Evolutionary conservation across 768 basidiomycete species (phyloP).

Genomic region (Mycena filopes): DNA sequence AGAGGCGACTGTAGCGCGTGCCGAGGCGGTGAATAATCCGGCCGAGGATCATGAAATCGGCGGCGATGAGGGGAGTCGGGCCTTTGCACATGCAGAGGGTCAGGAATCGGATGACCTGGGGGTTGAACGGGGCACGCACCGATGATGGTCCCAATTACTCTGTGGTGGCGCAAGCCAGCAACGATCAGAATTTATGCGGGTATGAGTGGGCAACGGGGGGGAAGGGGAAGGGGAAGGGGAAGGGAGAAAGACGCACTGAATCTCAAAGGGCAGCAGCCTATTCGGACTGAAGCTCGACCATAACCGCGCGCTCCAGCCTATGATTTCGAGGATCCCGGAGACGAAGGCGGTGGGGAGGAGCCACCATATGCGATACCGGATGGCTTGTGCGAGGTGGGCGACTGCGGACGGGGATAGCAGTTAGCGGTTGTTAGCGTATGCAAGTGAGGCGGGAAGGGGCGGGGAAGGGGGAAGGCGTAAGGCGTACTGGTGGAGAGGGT

Average conservation of each 20-base stretch:
- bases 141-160: conserved; percentile 29
- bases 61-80: conserved; percentile 28
- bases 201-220: not conserved
- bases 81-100: not conserved
- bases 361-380: conserved; percentile 51
- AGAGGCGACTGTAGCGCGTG: conserved; percentile 59
- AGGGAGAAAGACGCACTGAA: conserved; percentile 48
- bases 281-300: conserved; percentile 43
- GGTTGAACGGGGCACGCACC: conserved; percentile 2
- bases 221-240: not conserved
- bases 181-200: no score
- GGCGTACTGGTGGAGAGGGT: conserved; percentile 24
- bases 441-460: no score
- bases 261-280: conserved; percentile 48
- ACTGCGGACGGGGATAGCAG: conserved; percentile 37
- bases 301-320: conserved; percentile 55
- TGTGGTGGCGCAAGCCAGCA: no score
- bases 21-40: conserved; percentile 57
- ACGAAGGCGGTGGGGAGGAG: conserved; percentile 50
- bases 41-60: conserved; percentile 65
- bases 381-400: conserved; percentile 46
- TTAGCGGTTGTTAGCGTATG: no score
- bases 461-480: not conserved
- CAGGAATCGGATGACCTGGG: not conserved
- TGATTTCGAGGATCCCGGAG: conserved; percentile 49